Evolutionary conservation across 2,329 filamentous ascomycete genomes (phyloP), one percentile per base, ranked within the genome.

Genomic region (Malbranchea zuffiana): DNA sequence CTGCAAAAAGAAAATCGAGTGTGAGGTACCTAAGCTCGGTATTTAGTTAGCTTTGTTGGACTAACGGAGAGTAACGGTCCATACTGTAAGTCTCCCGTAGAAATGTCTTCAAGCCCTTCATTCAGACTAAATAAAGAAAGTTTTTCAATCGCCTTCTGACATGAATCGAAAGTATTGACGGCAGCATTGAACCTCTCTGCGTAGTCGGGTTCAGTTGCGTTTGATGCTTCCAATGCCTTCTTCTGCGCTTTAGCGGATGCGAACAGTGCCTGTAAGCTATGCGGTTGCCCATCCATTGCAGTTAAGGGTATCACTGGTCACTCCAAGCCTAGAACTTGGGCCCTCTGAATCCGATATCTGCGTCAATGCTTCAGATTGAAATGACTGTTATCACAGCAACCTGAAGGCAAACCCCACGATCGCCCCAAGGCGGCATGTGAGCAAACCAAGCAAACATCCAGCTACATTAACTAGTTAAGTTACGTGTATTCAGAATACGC

Each of bases 41-140:
- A 23, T 40, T 59, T 43, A 57, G 53, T 34, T 25, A 39, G 21
- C 29, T 15, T 13, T 12, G 16, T 17, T 33, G 15, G 10, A 13
- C 24, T 18, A 6, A 26, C 28, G 19, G 23, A 26, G 26, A 8
- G 31, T 20, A 33, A 23, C 11, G 13, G 21, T 25, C 23, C 30
- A 26, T 66, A 93, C 62, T 85, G 84, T 20, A 98, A 64, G 52
- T 93, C 80, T n/a, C 72, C 70, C 1, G 88, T 92, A 10, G 82
- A 68, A 20, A 95, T 66, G 62, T 98, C 90, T 44, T 98, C 90
- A 25, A 88, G 61, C 1, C 74, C 72, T 60, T 98, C 90, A 60
- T 98, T 98, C 23, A 78, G 70, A 48, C 85, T 94, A 71, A 96
- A 96, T 36, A 98, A 68, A 0, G 82, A 80, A 17, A 90, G 68